Evolutionary conservation across 192 early-diverging fungal species (phyloP).

Genomic region (Backusella psychrophila): DNA sequence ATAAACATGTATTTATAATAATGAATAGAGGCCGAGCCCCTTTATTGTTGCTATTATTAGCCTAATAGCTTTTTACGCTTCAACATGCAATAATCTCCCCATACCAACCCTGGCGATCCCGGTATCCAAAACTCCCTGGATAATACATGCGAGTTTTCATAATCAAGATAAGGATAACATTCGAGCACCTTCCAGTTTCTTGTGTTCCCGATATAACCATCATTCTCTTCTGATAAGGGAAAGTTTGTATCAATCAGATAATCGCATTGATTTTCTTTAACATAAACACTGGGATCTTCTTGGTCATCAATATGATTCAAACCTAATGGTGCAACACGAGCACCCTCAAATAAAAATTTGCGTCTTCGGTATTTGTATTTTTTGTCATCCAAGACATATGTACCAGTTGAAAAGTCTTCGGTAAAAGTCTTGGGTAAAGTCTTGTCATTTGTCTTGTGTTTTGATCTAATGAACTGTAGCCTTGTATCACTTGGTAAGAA

Average conservation of each 20-base stretch:
- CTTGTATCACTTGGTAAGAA: conserved; percentile 73
- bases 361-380: conserved; percentile 6
- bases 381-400: not conserved
- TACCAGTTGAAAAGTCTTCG: conserved; percentile 32
- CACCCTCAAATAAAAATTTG: conserved; percentile 22
- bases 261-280: conserved; percentile 52
- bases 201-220: conserved; percentile 49
- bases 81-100: conserved; percentile 64
- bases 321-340: conserved; percentile 41
- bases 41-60: not conserved
- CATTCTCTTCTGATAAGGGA: conserved; percentile 21
- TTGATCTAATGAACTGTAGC: conserved; percentile 65
- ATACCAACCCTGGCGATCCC: conserved; percentile 40
- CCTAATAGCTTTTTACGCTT: conserved; percentile 12
- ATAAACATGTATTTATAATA: not conserved
- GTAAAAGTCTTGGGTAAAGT: conserved; percentile 80
- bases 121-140: conserved; percentile 56
- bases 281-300: conserved; percentile 60
- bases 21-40: not conserved
- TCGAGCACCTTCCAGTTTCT: conserved; percentile 56
- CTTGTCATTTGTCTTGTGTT: conserved; percentile 54
- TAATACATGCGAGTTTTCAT: conserved; percentile 39
- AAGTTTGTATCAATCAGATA: conserved; percentile 61
- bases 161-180: conserved; percentile 67
- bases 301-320: conserved; percentile 59